A percentile compares a stretch with the other conserved stretches of the same genome.
phyloP scores from a whole-genome alignment of 2,329 filamentous ascomycete genomes.

The Ilyonectria sp. region DNA sequence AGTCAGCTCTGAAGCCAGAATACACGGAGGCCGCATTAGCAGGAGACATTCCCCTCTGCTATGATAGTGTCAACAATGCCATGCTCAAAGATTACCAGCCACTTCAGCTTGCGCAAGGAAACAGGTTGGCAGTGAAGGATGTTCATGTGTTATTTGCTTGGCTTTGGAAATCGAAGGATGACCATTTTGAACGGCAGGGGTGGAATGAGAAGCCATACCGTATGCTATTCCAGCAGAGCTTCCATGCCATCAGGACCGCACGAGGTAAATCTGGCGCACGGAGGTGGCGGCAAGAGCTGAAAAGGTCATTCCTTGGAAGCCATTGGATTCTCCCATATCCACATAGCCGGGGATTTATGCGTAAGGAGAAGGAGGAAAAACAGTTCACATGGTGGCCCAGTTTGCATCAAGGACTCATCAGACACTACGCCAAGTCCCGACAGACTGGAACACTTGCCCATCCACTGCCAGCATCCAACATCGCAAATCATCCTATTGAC shows the following conservation, averaged over 20 bases:
- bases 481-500: too few species aligned
- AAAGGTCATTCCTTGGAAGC: conserved; percentile 2
- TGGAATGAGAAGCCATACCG: conserved; percentile 3
- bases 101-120: background rate
- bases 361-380: too few species aligned
- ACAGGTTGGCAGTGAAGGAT: conserved; percentile 3
- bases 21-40: background rate
- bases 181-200: conserved; percentile 6
- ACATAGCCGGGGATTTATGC: too few species aligned
- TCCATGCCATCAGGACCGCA: conserved; percentile 2
- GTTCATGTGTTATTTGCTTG: background rate
- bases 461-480: too few species aligned
- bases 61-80: background rate
- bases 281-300: conserved; percentile 8
- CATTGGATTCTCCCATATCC: background rate
- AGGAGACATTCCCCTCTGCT: conserved; percentile 13
- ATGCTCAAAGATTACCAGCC: background rate
- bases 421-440: too few species aligned
- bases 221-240: conserved; percentile 4
- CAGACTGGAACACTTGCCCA: too few species aligned
- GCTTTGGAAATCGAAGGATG: background rate
- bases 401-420: too few species aligned
- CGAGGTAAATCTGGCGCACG: background rate
- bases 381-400: too few species aligned
- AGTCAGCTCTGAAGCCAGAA: conserved; percentile 4